Evolutionary conservation across 192 early-diverging fungal genomes (phyloP).

Genomic region (Linnemannia elongata): DNA sequence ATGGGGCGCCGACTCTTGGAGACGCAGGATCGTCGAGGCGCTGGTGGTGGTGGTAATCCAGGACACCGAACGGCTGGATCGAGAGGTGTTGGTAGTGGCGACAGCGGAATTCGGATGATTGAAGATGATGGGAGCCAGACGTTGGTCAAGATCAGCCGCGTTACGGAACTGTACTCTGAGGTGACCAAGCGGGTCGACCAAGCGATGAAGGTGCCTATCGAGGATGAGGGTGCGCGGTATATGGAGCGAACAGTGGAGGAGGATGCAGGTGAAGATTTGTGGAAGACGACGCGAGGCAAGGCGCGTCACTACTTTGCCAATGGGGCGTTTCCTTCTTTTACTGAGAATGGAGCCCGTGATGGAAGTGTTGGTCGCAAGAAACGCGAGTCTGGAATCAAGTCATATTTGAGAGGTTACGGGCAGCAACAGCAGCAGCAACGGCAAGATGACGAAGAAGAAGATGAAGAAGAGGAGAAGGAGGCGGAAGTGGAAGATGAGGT

Average conservation of each 20-base stretch:
- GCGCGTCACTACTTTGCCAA: constrained; percentile 19
- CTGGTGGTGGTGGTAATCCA: neutral
- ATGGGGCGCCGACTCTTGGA: constrained; percentile 12
- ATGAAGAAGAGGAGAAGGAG: too few relatives aligned
- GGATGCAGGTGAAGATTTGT: too few relatives aligned
- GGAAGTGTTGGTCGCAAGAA: neutral
- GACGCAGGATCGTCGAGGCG: neutral
- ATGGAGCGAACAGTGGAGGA: neutral
- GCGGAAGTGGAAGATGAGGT: too few relatives aligned
- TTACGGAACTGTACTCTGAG: constrained; percentile 31
- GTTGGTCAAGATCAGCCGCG: constrained; percentile 28
- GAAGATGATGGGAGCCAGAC: constrained; percentile 54
- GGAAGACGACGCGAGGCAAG: neutral
- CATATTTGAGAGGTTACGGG: neutral
- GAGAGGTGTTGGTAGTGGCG: neutral
- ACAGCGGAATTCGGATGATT: neutral
- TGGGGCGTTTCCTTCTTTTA: constrained; percentile 5
- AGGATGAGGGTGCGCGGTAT: neutral
- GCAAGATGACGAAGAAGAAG: neutral
- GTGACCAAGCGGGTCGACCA: constrained; percentile 39
- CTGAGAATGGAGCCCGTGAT: neutral
- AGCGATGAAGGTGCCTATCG: constrained; percentile 1
- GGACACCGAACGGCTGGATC: neutral
- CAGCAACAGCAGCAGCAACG: neutral
- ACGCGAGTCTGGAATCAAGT: neutral